Percentiles rank a stretch among this genome's conserved stretches.
Evolutionary conservation across 306 rosid genomes (phyloP).

Genomic region (Spatholobus suberectus): DNA sequence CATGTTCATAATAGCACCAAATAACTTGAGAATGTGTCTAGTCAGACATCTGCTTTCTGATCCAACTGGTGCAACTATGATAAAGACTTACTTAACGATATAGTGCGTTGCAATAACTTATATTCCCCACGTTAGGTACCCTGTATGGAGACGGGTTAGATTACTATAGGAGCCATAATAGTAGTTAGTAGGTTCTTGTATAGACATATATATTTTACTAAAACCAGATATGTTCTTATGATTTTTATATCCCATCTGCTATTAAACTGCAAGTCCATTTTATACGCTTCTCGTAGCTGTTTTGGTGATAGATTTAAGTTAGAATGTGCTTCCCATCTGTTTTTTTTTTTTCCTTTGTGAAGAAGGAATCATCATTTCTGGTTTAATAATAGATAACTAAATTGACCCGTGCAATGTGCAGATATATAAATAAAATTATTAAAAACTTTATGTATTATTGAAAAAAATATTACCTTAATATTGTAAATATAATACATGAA

Average conservation of each 20-base stretch:
- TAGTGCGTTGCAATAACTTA: conserved; percentile 41
- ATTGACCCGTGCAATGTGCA: too few species aligned
- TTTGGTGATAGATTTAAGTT: neutral
- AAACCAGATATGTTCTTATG: conserved; percentile 28
- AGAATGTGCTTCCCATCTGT: neutral
- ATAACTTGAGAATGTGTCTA: conserved; percentile 83
- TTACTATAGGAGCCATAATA: conserved; percentile 42
- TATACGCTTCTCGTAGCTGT: conserved; percentile 5
- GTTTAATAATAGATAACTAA: neutral
- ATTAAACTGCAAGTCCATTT: neutral
- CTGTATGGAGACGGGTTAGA: conserved; percentile 48
- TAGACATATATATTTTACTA: conserved; percentile 34
- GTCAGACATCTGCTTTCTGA: conserved; percentile 87
- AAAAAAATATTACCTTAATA: too few species aligned
- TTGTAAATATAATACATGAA: too few species aligned
- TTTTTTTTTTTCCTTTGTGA: neutral
- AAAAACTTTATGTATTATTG: too few species aligned
- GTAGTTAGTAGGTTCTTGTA: conserved; percentile 37
- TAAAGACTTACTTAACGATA: conserved; percentile 76
- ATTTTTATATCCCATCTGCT: conserved; percentile 31
- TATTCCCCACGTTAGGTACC: conserved; percentile 22
- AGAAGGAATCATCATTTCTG: neutral
- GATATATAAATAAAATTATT: too few species aligned
- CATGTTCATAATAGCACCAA: conserved; percentile 93
- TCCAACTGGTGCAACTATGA: conserved; percentile 92